phyloP scores from a whole-genome alignment of 306 rosid genomes.

The Citrullus mucosospermus region DNA sequence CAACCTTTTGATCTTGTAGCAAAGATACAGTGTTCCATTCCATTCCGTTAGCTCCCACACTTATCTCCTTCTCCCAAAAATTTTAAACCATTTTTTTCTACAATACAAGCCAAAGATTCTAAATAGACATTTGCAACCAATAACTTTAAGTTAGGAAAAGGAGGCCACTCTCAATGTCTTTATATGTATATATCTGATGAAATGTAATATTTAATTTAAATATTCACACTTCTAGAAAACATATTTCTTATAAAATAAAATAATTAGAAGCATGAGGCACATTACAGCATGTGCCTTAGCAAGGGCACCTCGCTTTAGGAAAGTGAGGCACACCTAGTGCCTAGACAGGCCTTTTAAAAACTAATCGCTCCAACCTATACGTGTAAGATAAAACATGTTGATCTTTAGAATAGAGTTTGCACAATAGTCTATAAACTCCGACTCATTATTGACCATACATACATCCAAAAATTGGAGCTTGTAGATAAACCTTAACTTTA shows the following conservation, averaged over 20 bases:
- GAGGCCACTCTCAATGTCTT: not conserved
- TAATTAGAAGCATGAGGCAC: not conserved
- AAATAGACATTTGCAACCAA: not conserved
- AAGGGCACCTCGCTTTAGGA: not conserved
- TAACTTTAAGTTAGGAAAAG: not conserved
- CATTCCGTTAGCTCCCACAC: not conserved
- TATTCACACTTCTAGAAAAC: not conserved
- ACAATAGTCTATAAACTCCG: not conserved
- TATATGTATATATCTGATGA: not conserved
- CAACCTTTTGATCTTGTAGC: not conserved
- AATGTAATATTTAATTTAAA: not conserved
- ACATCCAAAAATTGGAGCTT: not conserved
- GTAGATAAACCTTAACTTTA: not conserved
- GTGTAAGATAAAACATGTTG: not conserved
- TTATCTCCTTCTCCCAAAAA: not conserved
- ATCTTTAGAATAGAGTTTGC: not conserved
- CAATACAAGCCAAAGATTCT: not conserved
- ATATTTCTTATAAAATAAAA: not conserved
- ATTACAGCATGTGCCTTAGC: not conserved
- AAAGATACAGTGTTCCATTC: not conserved
- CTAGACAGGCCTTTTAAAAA: not conserved
- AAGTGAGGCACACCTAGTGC: not conserved
- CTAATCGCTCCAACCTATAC: not conserved
- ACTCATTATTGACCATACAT: not conserved
- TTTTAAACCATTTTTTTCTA: not conserved